Conservation (phyloP, 1,284 basidiomycete genomes). For the Malassezia slooffiae region DNA sequence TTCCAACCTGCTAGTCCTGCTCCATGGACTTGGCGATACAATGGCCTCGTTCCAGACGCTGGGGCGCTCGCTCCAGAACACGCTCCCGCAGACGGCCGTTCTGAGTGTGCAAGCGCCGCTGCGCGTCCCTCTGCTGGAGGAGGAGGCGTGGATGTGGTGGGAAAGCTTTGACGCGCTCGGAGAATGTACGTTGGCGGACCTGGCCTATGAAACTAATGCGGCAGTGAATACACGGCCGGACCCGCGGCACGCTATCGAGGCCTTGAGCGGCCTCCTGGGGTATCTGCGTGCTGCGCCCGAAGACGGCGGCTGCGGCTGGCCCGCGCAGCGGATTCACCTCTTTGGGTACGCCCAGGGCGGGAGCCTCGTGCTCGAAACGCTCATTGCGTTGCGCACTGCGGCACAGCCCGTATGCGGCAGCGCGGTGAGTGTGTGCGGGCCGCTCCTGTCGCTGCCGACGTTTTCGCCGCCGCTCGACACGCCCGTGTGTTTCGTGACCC, state of each 20-base stretch:
- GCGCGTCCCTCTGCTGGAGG: conserved; percentile 68
- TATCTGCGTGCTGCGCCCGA: conserved; percentile 52
- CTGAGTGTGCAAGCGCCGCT: conserved; percentile 68
- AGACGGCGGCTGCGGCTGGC: conserved; percentile 55
- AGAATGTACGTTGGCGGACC: conserved; percentile 51
- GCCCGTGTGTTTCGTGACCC: conserved; percentile 6
- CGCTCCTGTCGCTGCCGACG: conserved; percentile 18
- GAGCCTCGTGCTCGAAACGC: conserved; percentile 62
- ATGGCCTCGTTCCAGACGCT: conserved; percentile 64
- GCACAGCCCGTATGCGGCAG: conserved; percentile 37
- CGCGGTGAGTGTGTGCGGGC: conserved; percentile 20
- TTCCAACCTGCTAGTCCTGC: conserved; percentile 70
- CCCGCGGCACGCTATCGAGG: conserved; percentile 57
- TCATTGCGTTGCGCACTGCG: conserved; percentile 52
- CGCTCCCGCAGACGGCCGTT: conserved; percentile 71
- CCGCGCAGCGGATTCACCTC: conserved; percentile 59
- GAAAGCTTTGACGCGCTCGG: conserved; percentile 63
- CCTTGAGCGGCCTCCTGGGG: conserved; percentile 54
- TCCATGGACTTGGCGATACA: conserved; percentile 81
- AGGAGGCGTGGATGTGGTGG: conserved; percentile 61
- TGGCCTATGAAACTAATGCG: too few relatives aligned
- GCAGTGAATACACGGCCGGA: conserved; percentile 57
- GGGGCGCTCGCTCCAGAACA: conserved; percentile 56
- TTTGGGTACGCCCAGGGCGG: conserved; percentile 87
- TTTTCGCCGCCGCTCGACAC: conserved; percentile 3